These are phyloP conservation scores for Imleria badia DNA, from an alignment of 768 basidiomycete genomes.

Conservation along the genomic window DNA sequence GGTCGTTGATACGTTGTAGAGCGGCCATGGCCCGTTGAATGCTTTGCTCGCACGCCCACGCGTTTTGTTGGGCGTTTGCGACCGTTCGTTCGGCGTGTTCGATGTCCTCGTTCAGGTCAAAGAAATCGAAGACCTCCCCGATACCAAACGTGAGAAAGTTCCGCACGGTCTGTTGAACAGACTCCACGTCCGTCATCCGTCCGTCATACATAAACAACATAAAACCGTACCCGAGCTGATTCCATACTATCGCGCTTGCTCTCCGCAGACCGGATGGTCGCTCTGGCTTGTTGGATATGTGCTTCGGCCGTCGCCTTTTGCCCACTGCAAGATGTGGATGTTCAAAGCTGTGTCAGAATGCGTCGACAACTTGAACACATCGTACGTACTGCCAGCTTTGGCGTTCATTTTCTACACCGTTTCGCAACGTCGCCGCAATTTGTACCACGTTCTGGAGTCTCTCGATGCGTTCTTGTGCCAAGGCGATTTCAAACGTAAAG, in stretches of 20 bases:
- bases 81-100: conserved; percentile 5
- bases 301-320: neutral
- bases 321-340: neutral
- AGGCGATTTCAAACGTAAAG: conserved; percentile 6
- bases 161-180: conserved; percentile 6
- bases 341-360: neutral
- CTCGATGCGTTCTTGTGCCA: conserved; percentile 1
- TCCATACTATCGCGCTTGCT: conserved; percentile 11
- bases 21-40: conserved; percentile 6
- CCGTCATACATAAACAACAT: neutral
- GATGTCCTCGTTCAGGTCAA: conserved; percentile 18
- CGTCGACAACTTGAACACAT: neutral
- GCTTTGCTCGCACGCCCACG: conserved; percentile 3
- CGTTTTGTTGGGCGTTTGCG: conserved; percentile 3
- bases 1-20: neutral
- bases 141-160: conserved; percentile 15
- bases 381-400: conserved; percentile 8
- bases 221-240: conserved; percentile 11
- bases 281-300: conserved; percentile 13
- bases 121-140: conserved; percentile 16
- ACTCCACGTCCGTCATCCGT: neutral
- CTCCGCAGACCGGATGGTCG: conserved; percentile 11
- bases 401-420: neutral
- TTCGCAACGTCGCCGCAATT: neutral
- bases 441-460: neutral